Percentiles rank a stretch among this genome's conserved stretches.
These are phyloP conservation scores for Alternaria sp. DNA, from an alignment of 2,329 filamentous ascomycete species.

Conservation along the genomic window DNA sequence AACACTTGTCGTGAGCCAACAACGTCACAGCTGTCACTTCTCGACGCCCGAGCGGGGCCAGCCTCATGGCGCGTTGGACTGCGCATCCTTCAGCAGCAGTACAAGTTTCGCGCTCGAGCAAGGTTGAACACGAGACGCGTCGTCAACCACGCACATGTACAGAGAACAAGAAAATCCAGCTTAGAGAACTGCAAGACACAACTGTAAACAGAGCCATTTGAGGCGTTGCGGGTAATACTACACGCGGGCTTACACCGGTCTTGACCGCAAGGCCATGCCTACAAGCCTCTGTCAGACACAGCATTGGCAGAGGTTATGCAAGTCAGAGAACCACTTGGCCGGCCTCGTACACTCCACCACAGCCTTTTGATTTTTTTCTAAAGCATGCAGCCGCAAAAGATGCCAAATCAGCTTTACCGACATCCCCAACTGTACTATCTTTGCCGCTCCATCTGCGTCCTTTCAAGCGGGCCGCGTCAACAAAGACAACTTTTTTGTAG, in stretches of 20 bases:
- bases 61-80: conserved; percentile 11
- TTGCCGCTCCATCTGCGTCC: conserved; percentile 4
- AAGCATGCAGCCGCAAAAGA: background rate
- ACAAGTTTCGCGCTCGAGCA: conserved; percentile 1
- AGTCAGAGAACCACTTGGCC: conserved; percentile 14
- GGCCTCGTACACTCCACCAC: conserved; percentile 11
- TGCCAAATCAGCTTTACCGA: background rate
- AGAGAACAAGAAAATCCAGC: background rate
- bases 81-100: conserved; percentile 9
- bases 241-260: conserved; percentile 13
- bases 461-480: conserved; percentile 4
- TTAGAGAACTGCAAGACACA: background rate
- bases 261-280: conserved; percentile 5
- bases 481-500: background rate
- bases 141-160: conserved; percentile 5
- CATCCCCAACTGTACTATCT: conserved; percentile 3
- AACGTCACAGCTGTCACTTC: conserved; percentile 29
- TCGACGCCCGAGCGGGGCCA: conserved; percentile 17
- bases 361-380: background rate
- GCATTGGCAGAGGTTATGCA: conserved; percentile 1
- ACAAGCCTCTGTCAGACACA: conserved; percentile 2
- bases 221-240: conserved; percentile 1
- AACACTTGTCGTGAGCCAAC: conserved; percentile 17
- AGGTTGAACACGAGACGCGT: conserved; percentile 10
- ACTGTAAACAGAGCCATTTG: background rate